Evolutionary conservation across 805 yeast genomes (phyloP), one percentile per base, ranked within the genome.

Genomic region (Candida arabinofermentans): DNA sequence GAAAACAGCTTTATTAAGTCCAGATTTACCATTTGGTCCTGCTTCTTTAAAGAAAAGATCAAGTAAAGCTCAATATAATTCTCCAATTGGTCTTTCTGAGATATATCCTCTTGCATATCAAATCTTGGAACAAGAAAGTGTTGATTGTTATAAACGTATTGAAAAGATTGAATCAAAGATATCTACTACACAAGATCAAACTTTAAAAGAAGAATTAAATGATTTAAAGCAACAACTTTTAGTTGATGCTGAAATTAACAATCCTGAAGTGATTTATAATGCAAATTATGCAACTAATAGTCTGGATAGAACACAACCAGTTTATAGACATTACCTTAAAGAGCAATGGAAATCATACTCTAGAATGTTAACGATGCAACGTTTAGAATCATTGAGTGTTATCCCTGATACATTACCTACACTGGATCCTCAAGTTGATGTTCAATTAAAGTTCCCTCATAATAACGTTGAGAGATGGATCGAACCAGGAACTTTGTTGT

Each of bases 371-470:
- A 69, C 83, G 40, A 87, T 93, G 93, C 97, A 93, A 68, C 80
- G 98, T 69, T 65, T 93, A 40, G 99, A 93, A 66, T 80, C 84
- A 42, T 67, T 88, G 51, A 75, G 75, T 33, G 87, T 87, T 33
- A 86, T 93, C 44, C 99, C 99, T 13, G 99, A 93, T 60, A 90
- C 98, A 3, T 60, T 93, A 62, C 93, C 97, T 22, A 89, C 97
- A 2, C 64, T 93, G 43, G 81, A 75, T 8, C 98, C 98, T 16
- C 67, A 72, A 48, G 91, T 78, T 14, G 88, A 85, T 39, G 86
- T 91, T 5, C 71, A 76, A 34, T 57, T 93, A 34, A 80, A 79
- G 64, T 90, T 90, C 58, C 82, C 89, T 5, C 86, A 81, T 57
- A 79, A 79, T 47, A 69, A 77, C 4, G 74, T 83, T 31, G 73